phyloP scores from a whole-genome alignment of 371 early-diverging fungal genomes.

The Mucor lusitanicus region DNA sequence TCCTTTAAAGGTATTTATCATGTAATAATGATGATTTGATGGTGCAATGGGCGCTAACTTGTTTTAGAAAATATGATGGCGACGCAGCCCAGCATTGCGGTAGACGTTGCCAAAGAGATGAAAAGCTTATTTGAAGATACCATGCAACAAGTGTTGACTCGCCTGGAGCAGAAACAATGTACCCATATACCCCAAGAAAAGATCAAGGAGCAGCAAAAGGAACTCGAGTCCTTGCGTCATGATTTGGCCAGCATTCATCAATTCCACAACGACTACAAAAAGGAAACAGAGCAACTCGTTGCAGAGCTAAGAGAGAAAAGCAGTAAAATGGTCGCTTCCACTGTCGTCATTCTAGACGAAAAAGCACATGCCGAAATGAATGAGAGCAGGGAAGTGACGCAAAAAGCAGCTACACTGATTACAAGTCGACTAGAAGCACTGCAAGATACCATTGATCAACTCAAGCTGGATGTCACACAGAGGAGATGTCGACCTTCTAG shows the following conservation, averaged over 20 bases:
- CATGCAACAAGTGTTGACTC: not conserved
- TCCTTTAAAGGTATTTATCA: conserved; percentile 48
- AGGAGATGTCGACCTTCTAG: conserved; percentile 68
- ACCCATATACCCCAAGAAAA: conserved; percentile 8
- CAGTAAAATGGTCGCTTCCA: conserved; percentile 1
- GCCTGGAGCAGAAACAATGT: not conserved
- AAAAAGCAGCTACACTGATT: conserved; percentile 54
- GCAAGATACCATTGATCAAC: conserved; percentile 72
- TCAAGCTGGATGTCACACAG: conserved; percentile 77
- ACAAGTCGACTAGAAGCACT: conserved; percentile 66
- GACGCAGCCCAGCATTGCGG: not conserved
- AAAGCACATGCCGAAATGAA: conserved; percentile 51
- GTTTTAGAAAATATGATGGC: not conserved
- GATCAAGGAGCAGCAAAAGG: conserved; percentile 8
- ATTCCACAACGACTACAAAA: conserved; percentile 2
- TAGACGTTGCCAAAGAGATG: not conserved
- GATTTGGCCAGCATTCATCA: not conserved
- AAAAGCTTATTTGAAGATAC: conserved; percentile 9
- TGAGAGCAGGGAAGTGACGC: conserved; percentile 60
- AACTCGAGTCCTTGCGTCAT: conserved; percentile 8
- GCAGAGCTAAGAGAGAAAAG: conserved; percentile 7
- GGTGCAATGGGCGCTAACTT: not conserved
- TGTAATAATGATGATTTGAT: not conserved
- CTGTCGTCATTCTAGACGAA: conserved; percentile 32
- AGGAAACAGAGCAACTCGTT: not conserved